Evolutionary conservation across 1,284 basidiomycete genomes (phyloP).

Genomic region (Retiboletus fuscus): DNA sequence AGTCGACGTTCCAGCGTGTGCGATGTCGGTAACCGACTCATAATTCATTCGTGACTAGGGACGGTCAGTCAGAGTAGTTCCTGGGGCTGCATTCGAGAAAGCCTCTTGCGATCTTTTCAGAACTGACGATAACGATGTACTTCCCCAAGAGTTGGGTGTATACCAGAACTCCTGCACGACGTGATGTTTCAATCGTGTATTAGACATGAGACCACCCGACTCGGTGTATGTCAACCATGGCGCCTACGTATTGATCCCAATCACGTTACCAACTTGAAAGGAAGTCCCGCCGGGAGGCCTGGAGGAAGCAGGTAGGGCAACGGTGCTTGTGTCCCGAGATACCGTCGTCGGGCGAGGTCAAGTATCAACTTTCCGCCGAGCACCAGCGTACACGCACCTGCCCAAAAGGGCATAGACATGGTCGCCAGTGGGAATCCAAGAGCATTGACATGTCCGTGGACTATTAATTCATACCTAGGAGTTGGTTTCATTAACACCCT

Average conservation of each 20-base stretch:
- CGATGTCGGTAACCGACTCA: not conserved
- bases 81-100: slow-evolving; percentile 35
- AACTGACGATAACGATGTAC: slow-evolving; percentile 37
- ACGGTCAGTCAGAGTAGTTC: slow-evolving; percentile 33
- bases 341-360: slow-evolving; percentile 13
- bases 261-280: slow-evolving; percentile 38
- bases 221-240: slow-evolving; percentile 34
- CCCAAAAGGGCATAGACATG: slow-evolving; percentile 15
- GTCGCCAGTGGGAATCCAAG: not conserved
- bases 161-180: slow-evolving; percentile 33
- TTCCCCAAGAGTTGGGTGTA: slow-evolving; percentile 29
- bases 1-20: not conserved
- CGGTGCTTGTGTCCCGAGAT: not conserved
- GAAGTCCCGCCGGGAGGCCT: slow-evolving; percentile 31
- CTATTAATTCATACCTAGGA: not conserved
- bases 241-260: slow-evolving; percentile 28
- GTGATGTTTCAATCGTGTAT: not conserved
- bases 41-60: slow-evolving; percentile 30
- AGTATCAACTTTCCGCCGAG: slow-evolving; percentile 13
- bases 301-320: slow-evolving; percentile 26
- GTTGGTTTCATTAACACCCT: too few species aligned
- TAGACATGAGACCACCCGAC: not conserved
- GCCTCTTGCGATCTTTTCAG: slow-evolving; percentile 37
- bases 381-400: too few species aligned
- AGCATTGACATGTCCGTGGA: not conserved